Evolutionary conservation across 2,329 filamentous ascomycete genomes (phyloP), one percentile per base, ranked within the genome.

Genomic region (Zelopaecilomyces penicillatus): DNA sequence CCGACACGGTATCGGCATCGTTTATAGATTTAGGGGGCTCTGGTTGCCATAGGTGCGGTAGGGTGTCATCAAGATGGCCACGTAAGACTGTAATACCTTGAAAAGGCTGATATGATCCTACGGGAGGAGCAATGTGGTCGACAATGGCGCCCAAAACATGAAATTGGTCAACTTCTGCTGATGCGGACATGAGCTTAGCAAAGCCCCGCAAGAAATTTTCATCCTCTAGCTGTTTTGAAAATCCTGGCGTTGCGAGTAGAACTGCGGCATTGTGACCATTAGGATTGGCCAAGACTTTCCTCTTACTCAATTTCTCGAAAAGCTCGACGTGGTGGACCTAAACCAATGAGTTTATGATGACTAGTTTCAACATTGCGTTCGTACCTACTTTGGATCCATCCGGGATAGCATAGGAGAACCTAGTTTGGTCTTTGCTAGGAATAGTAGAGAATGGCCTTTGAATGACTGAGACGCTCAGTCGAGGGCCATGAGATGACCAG

Each of bases 71-170:
- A 8, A 60, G 45, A 10, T 59, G 48, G 7, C 74, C 74, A 39
- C 68, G 62, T n/a, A 78, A 59, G 42, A 82, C 59, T 2, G 78
- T 76, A 40, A 82, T 59, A 5, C 76, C 77, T 6, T 63, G 57
- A 5, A 59, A 50, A 5, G 64, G 60, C 11, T 56, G 54, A 37
- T 56, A 52, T 30, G 57, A 57, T 11, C 58, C 56, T 26, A 52
- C 48, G 5, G 57, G 52, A 6, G 69, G 67, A 26, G 68, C 60
- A 30, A 83, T 59, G 6, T 72, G 68, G 55, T 83, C 79, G 29
- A 80, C 71, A 4, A 79, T 72, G 9, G 73, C 80, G 27, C 66
- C 65, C 10, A 83, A 50, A 6, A 81, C 62, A 48, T 73, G 64
- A 31, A 78, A 61, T 27, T 65, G 53, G 4, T 48, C 44, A 39